phyloP scores from a whole-genome alignment of 768 basidiomycete species.

The Asterophora lycoperdoides region DNA sequence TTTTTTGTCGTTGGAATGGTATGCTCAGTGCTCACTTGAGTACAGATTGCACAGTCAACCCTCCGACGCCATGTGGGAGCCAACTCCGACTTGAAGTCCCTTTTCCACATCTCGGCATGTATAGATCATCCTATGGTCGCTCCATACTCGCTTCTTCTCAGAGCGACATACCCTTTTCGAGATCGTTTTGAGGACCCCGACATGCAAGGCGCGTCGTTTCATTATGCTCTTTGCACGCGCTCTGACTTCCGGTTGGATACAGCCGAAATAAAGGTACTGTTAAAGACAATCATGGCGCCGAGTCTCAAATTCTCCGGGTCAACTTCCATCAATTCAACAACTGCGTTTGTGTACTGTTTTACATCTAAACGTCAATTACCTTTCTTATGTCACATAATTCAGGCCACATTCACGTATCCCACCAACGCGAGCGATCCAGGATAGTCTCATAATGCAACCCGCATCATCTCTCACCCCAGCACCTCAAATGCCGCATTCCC shows the following conservation, averaged over 20 bases:
- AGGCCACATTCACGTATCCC: neutral
- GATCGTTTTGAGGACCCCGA: slow-evolving; percentile 31
- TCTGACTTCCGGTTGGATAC: neutral
- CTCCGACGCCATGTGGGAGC: slow-evolving; percentile 27
- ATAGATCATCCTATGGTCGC: slow-evolving; percentile 28
- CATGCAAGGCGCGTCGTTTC: slow-evolving; percentile 25
- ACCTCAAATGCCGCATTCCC: slow-evolving; percentile 3
- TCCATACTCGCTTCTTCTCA: slow-evolving; percentile 33
- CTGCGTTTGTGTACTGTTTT: slow-evolving; percentile 5
- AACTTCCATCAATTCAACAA: slow-evolving; percentile 5
- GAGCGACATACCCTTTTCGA: slow-evolving; percentile 25
- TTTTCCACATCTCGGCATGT: slow-evolving; percentile 29
- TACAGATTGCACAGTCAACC: slow-evolving; percentile 35
- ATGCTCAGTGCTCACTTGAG: neutral
- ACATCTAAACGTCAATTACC: neutral
- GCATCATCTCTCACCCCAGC: slow-evolving; percentile 16
- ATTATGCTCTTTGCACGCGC: neutral
- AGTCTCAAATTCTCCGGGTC: neutral
- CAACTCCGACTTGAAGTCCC: slow-evolving; percentile 13
- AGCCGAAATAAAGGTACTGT: slow-evolving; percentile 11
- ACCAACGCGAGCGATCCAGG: neutral
- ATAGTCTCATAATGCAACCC: slow-evolving; percentile 11
- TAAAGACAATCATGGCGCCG: slow-evolving; percentile 9
- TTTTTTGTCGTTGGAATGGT: neutral
- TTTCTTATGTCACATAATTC: slow-evolving; percentile 1